These are phyloP conservation scores for Metschnikowia noctiluminum DNA, from an alignment of 805 yeast species.

Conservation along the genomic window DNA sequence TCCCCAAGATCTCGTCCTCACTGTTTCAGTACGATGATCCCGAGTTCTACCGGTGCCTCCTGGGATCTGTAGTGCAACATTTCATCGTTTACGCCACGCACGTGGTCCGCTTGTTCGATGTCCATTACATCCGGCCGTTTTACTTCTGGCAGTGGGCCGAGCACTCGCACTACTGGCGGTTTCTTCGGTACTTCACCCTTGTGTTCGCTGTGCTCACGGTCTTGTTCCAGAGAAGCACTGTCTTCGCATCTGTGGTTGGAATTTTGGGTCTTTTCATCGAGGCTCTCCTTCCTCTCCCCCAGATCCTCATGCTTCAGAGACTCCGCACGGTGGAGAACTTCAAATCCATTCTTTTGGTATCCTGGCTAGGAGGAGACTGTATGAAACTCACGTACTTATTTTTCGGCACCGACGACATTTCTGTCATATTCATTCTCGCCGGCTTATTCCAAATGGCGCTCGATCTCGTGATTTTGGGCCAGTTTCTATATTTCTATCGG, in stretches of 20 bases:
- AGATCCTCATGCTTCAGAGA: constrained; percentile 65
- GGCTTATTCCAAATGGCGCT: constrained; percentile 76
- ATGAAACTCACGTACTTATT: constrained; percentile 70
- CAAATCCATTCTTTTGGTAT: constrained; percentile 65
- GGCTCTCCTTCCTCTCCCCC: constrained; percentile 71
- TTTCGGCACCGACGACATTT: constrained; percentile 72
- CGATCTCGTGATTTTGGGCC: constrained; percentile 70
- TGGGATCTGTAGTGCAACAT: constrained; percentile 11
- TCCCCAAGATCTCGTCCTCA: constrained; percentile 9
- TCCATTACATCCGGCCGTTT: constrained; percentile 59
- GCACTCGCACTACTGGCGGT: constrained; percentile 50
- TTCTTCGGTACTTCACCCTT: constrained; percentile 46
- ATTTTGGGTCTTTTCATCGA: constrained; percentile 67
- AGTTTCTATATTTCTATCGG: constrained; percentile 60
- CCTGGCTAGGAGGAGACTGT: constrained; percentile 89
- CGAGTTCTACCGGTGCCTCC: constrained; percentile 6
- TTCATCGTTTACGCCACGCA: constrained; percentile 19
- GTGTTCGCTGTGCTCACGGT: constrained; percentile 41
- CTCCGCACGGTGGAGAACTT: constrained; percentile 73
- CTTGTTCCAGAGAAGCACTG: constrained; percentile 30
- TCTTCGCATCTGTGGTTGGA: constrained; percentile 53
- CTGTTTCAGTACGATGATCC: constrained; percentile 11
- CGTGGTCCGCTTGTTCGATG: constrained; percentile 62
- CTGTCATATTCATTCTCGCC: constrained; percentile 61
- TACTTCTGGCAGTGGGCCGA: constrained; percentile 87